A percentile compares a stretch with the other conserved stretches of the same genome.
phyloP scores from a whole-genome alignment of 2,329 filamentous ascomycete genomes.

The Endoconidiophora polonica region DNA sequence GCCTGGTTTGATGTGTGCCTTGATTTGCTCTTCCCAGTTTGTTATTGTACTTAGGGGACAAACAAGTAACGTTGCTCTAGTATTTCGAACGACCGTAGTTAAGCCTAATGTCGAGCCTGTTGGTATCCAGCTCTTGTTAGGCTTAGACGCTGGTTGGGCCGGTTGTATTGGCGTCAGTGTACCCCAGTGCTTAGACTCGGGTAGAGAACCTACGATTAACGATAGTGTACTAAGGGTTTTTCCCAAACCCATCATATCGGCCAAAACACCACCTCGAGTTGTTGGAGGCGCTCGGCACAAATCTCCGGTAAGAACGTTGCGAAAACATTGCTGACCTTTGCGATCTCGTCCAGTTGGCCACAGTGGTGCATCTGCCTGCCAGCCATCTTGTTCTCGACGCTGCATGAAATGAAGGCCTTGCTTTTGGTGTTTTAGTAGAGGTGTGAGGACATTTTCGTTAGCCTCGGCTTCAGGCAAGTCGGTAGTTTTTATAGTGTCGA shows the following conservation, averaged over 20 bases:
- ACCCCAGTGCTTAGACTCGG: constrained; percentile 47
- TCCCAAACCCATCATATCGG: constrained; percentile 80
- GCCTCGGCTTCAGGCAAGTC: constrained; percentile 60
- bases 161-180: constrained; percentile 34
- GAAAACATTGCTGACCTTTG: constrained; percentile 31
- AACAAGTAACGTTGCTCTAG: constrained; percentile 66
- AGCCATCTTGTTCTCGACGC: constrained; percentile 50
- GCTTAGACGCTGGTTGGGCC: constrained; percentile 23
- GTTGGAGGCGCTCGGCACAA: constrained; percentile 40
- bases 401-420: constrained; percentile 81
- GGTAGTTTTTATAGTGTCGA: constrained; percentile 67
- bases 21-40: constrained; percentile 91
- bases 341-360: constrained; percentile 46
- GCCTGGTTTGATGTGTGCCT: constrained; percentile 53
- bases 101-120: constrained; percentile 26
- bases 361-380: constrained; percentile 51
- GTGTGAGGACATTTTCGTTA: constrained; percentile 41
- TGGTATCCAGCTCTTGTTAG: constrained; percentile 18
- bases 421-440: constrained; percentile 70
- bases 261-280: constrained; percentile 56
- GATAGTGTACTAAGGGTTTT: constrained; percentile 78
- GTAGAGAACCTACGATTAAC: constrained; percentile 49
- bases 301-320: constrained; percentile 69
- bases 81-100: constrained; percentile 45
- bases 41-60: constrained; percentile 80